phyloP scores from a whole-genome alignment of 164 flowering plant genomes.

The Dillenia turbinata region DNA sequence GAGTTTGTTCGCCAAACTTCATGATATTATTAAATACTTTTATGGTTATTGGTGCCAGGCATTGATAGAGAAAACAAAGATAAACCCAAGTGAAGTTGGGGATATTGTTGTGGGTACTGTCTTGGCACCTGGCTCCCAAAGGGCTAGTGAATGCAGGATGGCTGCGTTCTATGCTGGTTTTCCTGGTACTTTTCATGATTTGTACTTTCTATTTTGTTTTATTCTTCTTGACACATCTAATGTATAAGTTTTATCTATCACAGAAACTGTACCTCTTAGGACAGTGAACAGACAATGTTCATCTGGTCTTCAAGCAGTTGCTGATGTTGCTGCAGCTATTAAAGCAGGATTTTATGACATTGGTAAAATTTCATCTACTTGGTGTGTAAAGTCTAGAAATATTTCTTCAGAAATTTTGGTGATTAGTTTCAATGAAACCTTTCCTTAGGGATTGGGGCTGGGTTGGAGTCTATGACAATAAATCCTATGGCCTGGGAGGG shows the following conservation, averaged over 20 bases:
- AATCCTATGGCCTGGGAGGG: constrained; percentile 73
- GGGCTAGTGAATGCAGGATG: constrained; percentile 98
- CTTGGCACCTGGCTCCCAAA: constrained; percentile 81
- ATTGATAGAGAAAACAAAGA: constrained; percentile 76
- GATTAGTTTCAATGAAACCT: too few species aligned
- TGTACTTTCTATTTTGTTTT: neutral
- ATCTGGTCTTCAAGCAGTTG: constrained; percentile 99
- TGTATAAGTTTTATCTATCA: neutral
- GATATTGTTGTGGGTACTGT: constrained; percentile 97
- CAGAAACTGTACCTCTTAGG: constrained; percentile 91
- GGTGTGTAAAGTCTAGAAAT: neutral
- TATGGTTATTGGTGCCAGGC: constrained; percentile 43
- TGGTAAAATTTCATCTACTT: constrained; percentile 36
- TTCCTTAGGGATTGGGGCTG: constrained; percentile 84
- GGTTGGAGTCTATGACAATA: constrained; percentile 85
- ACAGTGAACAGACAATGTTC: constrained; percentile 98
- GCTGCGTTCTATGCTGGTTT: constrained; percentile 99
- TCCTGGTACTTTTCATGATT: constrained; percentile 54
- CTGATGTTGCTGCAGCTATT: constrained; percentile 99
- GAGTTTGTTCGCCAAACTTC: neutral
- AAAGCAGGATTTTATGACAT: constrained; percentile 97
- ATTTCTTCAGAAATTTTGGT: too few species aligned
- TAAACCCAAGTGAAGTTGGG: constrained; percentile 87
- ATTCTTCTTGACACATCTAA: neutral
- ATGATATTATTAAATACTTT: neutral